phyloP scores from a whole-genome alignment of 176 grass and related monocot species.

The Pharus latifolius region DNA sequence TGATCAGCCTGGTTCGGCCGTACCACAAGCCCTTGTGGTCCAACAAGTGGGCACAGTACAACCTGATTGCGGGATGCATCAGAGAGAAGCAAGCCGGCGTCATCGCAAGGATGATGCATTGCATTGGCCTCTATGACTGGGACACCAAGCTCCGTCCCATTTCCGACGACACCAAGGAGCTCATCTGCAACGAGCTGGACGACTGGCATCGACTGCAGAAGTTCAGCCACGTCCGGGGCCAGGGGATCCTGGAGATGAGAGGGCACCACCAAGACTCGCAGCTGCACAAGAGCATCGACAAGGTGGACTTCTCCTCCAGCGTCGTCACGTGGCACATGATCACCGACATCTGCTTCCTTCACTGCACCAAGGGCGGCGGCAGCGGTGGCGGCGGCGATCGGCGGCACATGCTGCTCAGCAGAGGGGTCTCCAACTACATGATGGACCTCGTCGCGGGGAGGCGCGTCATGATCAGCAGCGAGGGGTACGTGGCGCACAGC shows the following conservation, averaged over 20 bases:
- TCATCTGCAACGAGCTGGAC: slow-evolving; percentile 28
- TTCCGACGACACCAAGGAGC: neutral
- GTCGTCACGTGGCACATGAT: slow-evolving; percentile 40
- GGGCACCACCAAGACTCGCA: neutral
- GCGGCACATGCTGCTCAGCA: neutral
- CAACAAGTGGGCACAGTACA: slow-evolving; percentile 27
- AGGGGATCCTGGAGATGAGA: neutral
- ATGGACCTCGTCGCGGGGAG: neutral
- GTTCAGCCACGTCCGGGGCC: neutral
- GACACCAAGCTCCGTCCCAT: neutral
- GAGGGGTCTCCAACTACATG: neutral
- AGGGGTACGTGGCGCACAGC: neutral
- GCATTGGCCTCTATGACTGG: neutral
- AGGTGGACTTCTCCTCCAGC: slow-evolving; percentile 25
- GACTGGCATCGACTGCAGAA: neutral
- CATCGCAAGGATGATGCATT: neutral
- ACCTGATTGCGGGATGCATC: neutral
- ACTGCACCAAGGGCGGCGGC: neutral
- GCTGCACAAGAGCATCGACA: slow-evolving; percentile 1
- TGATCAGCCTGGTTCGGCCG: neutral
- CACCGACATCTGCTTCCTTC: slow-evolving; percentile 21
- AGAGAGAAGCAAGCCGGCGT: neutral
- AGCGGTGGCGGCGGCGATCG: too few species aligned
- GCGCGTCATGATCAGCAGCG: slow-evolving; percentile 3
- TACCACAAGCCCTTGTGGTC: slow-evolving; percentile 26